phyloP scores from a whole-genome alignment of 1,139 yeast species.

The Entelexis paramagnoliae region DNA sequence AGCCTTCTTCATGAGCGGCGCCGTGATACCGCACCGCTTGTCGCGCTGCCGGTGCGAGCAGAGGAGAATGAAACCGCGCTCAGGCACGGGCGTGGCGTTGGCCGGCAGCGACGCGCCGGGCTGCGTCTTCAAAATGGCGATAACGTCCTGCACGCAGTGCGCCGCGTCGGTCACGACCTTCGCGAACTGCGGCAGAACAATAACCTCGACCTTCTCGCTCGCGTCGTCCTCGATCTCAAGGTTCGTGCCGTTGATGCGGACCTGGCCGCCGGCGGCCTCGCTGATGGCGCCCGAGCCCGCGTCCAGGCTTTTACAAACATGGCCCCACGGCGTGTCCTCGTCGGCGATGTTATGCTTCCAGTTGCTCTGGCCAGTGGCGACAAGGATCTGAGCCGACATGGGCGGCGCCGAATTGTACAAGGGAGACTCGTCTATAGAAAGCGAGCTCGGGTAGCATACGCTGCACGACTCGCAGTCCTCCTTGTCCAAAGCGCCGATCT shows the following conservation, averaged over 20 bases:
- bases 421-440: constrained; percentile 44
- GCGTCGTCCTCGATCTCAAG: constrained; percentile 28
- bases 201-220: constrained; percentile 29
- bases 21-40: constrained; percentile 86
- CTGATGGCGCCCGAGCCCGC: constrained; percentile 15
- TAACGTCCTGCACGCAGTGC: constrained; percentile 41
- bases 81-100: constrained; percentile 22
- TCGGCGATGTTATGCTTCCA: constrained; percentile 74
- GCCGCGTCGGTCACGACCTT: constrained; percentile 46
- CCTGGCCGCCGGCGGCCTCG: constrained; percentile 24
- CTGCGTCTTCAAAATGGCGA: constrained; percentile 33
- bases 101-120: constrained; percentile 15
- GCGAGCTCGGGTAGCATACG: constrained; percentile 43
- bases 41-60: constrained; percentile 90
- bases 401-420: constrained; percentile 66
- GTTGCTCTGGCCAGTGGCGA: constrained; percentile 74
- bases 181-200: constrained; percentile 70
- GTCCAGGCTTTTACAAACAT: constrained; percentile 43
- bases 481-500: constrained; percentile 15
- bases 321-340: constrained; percentile 31
- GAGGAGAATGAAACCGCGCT: constrained; percentile 53
- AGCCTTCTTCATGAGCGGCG: constrained; percentile 79
- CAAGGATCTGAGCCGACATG: constrained; percentile 58
- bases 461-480: constrained; percentile 24
- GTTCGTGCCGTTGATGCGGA: constrained; percentile 32